These are phyloP conservation scores for Microcyclospora pomicola DNA, from an alignment of 2,329 filamentous ascomycete species.

Conservation along the genomic window DNA sequence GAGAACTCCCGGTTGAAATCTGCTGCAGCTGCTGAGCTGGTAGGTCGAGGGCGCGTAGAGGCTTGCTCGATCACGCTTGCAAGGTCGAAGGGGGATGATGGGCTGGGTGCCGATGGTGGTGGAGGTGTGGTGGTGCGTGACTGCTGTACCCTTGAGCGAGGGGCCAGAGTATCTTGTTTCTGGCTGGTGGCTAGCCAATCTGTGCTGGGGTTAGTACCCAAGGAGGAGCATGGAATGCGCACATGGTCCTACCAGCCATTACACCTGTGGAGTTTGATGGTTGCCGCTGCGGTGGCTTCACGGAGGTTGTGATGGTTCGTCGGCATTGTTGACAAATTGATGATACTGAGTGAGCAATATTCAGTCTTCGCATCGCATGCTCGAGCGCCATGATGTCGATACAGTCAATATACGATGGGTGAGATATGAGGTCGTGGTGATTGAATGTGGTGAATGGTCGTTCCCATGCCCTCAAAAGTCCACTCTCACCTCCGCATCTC, in stretches of 20 bases:
- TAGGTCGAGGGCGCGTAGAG: not conserved
- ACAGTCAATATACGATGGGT: not conserved
- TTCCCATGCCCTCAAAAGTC: not conserved
- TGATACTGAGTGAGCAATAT: slow-evolving; percentile 8
- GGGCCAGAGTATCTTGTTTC: not conserved
- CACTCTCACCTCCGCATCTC: no score
- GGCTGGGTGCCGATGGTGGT: slow-evolving; percentile 1
- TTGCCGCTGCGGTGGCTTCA: slow-evolving; percentile 9
- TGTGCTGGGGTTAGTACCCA: no score
- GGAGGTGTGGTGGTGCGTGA: not conserved
- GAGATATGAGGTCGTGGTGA: not conserved
- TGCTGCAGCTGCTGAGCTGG: slow-evolving; percentile 1
- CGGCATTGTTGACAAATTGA: slow-evolving; percentile 17
- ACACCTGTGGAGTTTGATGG: slow-evolving; percentile 12
- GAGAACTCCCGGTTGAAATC: slow-evolving; percentile 19
- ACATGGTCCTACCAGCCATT: slow-evolving; percentile 11
- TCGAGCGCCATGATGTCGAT: slow-evolving; percentile 17
- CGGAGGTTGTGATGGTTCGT: slow-evolving; percentile 11
- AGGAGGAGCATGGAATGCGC: no score
- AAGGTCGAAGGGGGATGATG: no score
- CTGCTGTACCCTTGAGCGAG: not conserved
- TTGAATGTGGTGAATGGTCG: not conserved
- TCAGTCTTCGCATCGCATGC: slow-evolving; percentile 14
- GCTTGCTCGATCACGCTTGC: no score
- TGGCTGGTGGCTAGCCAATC: slow-evolving; percentile 1